Conservation (phyloP, 2,329 filamentous ascomycete genomes). For the Neoscytalidium dimidiatum region DNA sequence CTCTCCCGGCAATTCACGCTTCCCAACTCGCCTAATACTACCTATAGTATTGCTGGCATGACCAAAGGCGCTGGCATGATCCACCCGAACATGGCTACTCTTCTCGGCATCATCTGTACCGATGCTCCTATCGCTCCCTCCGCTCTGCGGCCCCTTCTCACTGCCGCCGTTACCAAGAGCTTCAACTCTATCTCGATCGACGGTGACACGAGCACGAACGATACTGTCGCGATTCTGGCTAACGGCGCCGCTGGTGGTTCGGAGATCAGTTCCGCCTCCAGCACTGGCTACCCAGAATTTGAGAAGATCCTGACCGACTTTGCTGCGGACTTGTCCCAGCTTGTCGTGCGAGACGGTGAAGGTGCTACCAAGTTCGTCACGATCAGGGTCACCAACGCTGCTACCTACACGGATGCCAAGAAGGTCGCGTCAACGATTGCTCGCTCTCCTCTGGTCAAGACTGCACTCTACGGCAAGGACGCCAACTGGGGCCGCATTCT, state of each 20-base stretch:
- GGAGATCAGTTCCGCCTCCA: conserved; percentile 56
- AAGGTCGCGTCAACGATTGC: conserved; percentile 86
- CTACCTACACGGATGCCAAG: conserved; percentile 69
- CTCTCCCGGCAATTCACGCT: conserved; percentile 81
- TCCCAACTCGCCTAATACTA: conserved; percentile 72
- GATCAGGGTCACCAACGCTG: conserved; percentile 76
- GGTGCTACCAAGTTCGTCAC: conserved; percentile 98
- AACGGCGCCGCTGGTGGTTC: conserved; percentile 86
- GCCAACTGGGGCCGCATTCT: conserved; percentile 98
- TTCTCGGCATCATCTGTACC: conserved; percentile 88
- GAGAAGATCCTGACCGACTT: conserved; percentile 72
- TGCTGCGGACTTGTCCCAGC: conserved; percentile 80
- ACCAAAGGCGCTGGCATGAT: conserved; percentile 99
- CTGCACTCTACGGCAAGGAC: conserved; percentile 92
- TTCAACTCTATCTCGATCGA: conserved; percentile 98
- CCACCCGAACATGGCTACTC: conserved; percentile 97
- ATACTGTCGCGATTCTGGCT: conserved; percentile 91
- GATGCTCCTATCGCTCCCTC: conserved; percentile 76
- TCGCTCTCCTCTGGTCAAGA: conserved; percentile 91
- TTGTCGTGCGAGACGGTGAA: conserved; percentile 94
- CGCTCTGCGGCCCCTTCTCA: conserved; percentile 70
- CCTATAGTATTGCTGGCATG: conserved; percentile 89
- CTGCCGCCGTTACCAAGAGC: conserved; percentile 73
- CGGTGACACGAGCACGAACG: conserved; percentile 96
- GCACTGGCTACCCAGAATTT: conserved; percentile 66